A percentile compares a stretch with the other conserved stretches of the same genome.
Evolutionary conservation across 352 stramenopile genomes (phyloP).

Genomic region (Phytophthora idaei): DNA sequence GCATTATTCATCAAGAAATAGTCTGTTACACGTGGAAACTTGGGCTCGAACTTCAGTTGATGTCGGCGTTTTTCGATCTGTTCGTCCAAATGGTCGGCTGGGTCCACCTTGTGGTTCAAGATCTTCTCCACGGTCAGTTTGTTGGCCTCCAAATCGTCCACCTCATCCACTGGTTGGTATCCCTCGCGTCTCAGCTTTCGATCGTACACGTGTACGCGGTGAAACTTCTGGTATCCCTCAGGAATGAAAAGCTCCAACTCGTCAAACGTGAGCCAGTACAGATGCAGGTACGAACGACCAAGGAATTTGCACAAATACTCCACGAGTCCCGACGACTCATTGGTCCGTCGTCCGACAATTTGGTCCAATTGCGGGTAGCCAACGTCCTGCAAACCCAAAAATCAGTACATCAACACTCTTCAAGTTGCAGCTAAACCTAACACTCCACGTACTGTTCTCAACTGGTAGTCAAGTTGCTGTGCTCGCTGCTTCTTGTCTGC

Average conservation of each 20-base stretch:
- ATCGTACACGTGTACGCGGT: constrained; percentile 87
- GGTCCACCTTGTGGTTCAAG: constrained; percentile 85
- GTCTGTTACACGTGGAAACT: constrained; percentile 80
- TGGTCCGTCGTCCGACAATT: constrained; percentile 85
- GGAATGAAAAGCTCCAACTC: constrained; percentile 87
- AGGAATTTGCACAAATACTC: constrained; percentile 92
- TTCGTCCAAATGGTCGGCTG: constrained; percentile 80
- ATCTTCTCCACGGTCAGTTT: constrained; percentile 91
- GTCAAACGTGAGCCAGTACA: constrained; percentile 90
- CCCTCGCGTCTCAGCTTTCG: constrained; percentile 81
- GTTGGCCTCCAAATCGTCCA: constrained; percentile 87
- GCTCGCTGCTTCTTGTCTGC: constrained; percentile 73
- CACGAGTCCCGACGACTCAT: constrained; percentile 64
- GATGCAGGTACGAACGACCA: constrained; percentile 85
- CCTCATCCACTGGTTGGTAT: constrained; percentile 86
- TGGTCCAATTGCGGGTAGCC: constrained; percentile 78
- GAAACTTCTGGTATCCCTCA: constrained; percentile 85
- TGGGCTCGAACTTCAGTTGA: constrained; percentile 52
- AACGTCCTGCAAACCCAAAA: constrained; percentile 45
- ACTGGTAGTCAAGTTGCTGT: constrained; percentile 81
- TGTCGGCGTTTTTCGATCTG: constrained; percentile 78
- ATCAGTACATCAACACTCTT: constrained; percentile 6
- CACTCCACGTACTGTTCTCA: constrained; percentile 42
- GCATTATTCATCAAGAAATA: constrained; percentile 83
- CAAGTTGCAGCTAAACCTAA: neutral